Percentiles rank a stretch among this genome's conserved stretches.
Conservation (phyloP, 2,329 filamentous ascomycete genomes). For the Colletotrichum musicola region DNA sequence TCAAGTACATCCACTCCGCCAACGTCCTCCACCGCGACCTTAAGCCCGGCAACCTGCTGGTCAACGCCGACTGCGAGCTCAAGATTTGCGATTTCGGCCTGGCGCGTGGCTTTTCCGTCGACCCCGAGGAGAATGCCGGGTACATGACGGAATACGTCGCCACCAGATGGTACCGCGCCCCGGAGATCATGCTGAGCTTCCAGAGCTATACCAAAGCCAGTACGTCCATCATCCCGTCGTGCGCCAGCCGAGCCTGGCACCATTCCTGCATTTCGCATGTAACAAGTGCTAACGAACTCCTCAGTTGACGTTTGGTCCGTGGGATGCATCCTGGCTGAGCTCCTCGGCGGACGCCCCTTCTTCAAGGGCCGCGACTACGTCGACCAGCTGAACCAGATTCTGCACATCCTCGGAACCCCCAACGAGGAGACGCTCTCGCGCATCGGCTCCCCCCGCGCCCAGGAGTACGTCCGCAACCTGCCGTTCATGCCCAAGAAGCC, state of each 20-base stretch:
- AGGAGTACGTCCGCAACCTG: constrained; percentile 98
- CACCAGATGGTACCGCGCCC: constrained; percentile 93
- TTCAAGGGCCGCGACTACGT: constrained; percentile 99
- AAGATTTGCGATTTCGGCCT: constrained; percentile 99
- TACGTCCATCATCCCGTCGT: constrained; percentile 66
- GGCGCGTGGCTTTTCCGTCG: constrained; percentile 94
- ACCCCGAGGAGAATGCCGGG: constrained; percentile 97
- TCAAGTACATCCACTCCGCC: constrained; percentile 99
- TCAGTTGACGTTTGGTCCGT: constrained; percentile 99
- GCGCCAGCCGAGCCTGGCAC: background rate
- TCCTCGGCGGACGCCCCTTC: constrained; percentile 95
- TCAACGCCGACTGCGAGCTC: constrained; percentile 98
- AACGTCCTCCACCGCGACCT: constrained; percentile 97
- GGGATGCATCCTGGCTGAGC: constrained; percentile 95
- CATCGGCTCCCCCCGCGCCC: constrained; percentile 94
- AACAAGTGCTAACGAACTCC: background rate
- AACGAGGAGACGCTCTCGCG: constrained; percentile 94
- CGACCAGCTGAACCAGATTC: constrained; percentile 98
- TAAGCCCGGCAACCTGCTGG: constrained; percentile 96
- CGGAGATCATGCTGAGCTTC: constrained; percentile 99
- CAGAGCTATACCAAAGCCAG: constrained; percentile 99
- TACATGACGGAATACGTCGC: constrained; percentile 99
- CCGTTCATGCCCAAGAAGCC: constrained; percentile 94
- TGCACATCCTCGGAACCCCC: constrained; percentile 96
- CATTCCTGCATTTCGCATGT: background rate